These are phyloP conservation scores for Ambrosia hybrid DNA, from an alignment of 140 eudicot species.

Conservation along the genomic window DNA sequence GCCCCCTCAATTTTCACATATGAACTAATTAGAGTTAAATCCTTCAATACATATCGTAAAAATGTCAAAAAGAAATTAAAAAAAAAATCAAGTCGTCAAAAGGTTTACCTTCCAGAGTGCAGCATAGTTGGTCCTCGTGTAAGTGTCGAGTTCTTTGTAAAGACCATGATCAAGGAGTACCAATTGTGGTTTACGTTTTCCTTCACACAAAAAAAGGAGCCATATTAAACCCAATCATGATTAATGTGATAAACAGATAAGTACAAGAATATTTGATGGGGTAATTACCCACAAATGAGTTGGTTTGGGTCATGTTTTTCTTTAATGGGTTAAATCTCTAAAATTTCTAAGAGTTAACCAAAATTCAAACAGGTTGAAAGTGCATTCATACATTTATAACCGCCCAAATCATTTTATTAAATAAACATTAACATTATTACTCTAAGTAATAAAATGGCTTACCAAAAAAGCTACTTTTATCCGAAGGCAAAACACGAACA, in stretches of 20 bases:
- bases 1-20: no score
- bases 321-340: slow-evolving; percentile 2
- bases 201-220: slow-evolving; percentile 31
- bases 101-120: slow-evolving; percentile 85
- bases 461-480: slow-evolving; percentile 59
- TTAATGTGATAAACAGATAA: slow-evolving; percentile 1
- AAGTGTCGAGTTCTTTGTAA: slow-evolving; percentile 82
- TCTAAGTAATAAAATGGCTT: slow-evolving; percentile 18
- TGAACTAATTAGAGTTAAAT: no score
- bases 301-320: background rate
- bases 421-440: background rate
- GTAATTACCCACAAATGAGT: background rate
- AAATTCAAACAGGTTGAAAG: background rate
- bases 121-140: slow-evolving; percentile 75
- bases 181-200: slow-evolving; percentile 79
- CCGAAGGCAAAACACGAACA: slow-evolving; percentile 80
- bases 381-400: background rate
- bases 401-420: slow-evolving; percentile 3
- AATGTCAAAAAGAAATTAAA: no score
- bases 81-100: background rate
- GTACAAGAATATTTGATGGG: background rate
- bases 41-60: no score
- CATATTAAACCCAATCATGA: slow-evolving; percentile 6
- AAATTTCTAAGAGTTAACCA: background rate
- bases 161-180: slow-evolving; percentile 94